Base-by-base conservation (phyloP, 768 basidiomycete species). In the Lanmaoa rubissima region DNA sequence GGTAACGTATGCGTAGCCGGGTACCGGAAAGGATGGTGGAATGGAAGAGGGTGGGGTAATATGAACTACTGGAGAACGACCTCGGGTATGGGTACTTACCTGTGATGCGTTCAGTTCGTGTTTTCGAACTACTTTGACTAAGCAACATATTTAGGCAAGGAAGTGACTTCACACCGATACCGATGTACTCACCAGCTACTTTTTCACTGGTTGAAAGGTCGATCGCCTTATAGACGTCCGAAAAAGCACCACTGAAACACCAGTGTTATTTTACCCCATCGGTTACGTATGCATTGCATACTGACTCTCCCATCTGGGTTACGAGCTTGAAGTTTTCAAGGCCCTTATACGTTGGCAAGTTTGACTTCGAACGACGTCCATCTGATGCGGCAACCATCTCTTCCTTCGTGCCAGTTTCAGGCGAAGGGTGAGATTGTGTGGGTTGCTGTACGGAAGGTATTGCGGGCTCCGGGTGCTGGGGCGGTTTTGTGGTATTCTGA, bases 211-310 rank as follows among this genome's bases (percentile, higher is more conserved):
- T 87, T 38, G 79, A 76, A 47, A 83, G 78, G 69, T 98, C 90
- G 53, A 88, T 64, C 14, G 94, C 96, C 70, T 91, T 92, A 81
- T 96, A 99, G 10, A 99, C 96, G 69, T 97, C 93, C n/a, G 95
- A 98, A 72, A 99, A 99, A 42, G 96, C 96, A 57, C 96, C 96
- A 65, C 87, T 92, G 65, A 34, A 57, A 72, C 54, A 39, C 57
- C 52, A 41, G 40, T 42, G 65, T 71, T 48, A 57, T 53, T 55
- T 38, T 36, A 46, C 52, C 44, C 46, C 54, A 48, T 53, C 54
- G 44, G 43, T 36, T 54, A 51, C 53, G 47, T 12, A 8, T 36
- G 31, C 26, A 5, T 4, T 9, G 40, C 38, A 51, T 38, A 87
- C 92, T 72, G 60, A 94, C 92, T 94, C 92, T 78, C 92, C 93